These are phyloP conservation scores for Erysiphe neolycopersici DNA, from an alignment of 2,329 filamentous ascomycete genomes.

Conservation along the genomic window DNA sequence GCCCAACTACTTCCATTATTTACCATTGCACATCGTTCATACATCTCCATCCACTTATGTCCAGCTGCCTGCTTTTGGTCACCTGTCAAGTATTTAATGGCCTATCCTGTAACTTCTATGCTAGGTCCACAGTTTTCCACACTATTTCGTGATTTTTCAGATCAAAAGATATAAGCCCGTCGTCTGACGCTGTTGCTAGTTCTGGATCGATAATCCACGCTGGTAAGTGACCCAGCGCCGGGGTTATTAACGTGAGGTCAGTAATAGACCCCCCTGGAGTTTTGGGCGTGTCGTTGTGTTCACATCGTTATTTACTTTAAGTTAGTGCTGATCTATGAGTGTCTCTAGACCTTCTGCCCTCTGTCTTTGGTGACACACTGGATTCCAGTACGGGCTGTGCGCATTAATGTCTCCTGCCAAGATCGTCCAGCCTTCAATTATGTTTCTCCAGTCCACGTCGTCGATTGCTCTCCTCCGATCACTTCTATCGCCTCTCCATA, in stretches of 20 bases:
- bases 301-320: not conserved
- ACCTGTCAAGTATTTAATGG: too few species aligned
- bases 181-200: not conserved
- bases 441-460: not conserved
- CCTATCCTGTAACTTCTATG: too few species aligned
- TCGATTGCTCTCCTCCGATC: not conserved
- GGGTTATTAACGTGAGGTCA: not conserved
- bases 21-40: not conserved
- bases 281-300: not conserved
- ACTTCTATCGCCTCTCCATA: not conserved
- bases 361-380: not conserved
- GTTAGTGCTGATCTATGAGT: not conserved
- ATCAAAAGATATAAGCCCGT: too few species aligned
- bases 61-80: not conserved
- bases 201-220: not conserved
- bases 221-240: not conserved
- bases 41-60: not conserved
- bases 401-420: not conserved
- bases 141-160: not conserved
- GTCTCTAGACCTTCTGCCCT: not conserved
- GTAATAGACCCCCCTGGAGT: not conserved
- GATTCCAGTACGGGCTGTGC: not conserved
- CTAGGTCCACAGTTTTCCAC: not conserved
- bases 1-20: not conserved
- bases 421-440: not conserved